Evolutionary conservation across 106 monocot species (phyloP).

Genomic region (Platanthera zijinensis): DNA sequence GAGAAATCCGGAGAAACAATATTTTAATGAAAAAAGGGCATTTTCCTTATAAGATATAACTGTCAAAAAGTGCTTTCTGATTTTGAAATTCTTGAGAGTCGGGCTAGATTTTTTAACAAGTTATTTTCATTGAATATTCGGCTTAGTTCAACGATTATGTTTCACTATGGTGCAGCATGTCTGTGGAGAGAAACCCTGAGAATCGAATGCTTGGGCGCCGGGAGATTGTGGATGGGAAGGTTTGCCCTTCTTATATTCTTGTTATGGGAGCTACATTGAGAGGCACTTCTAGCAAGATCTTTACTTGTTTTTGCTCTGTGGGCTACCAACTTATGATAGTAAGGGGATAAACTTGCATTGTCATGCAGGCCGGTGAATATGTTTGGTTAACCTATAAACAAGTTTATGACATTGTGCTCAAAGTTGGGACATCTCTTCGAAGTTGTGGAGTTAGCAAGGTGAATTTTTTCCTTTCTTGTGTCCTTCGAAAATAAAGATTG

Average conservation of each 20-base stretch:
- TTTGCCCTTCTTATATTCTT: constrained; percentile 5
- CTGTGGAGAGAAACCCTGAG: constrained; percentile 55
- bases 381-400: constrained; percentile 79
- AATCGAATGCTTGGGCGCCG: constrained; percentile 85
- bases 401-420: constrained; percentile 75
- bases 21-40: no score
- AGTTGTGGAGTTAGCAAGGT: constrained; percentile 66
- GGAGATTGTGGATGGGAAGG: constrained; percentile 62
- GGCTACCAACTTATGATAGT: background rate
- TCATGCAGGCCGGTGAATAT: constrained; percentile 60
- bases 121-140: background rate
- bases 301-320: background rate
- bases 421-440: constrained; percentile 66
- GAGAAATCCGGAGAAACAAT: no score
- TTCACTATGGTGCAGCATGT: constrained; percentile 22
- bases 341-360: background rate
- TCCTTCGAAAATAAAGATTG: background rate
- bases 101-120: background rate
- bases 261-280: background rate
- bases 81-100: background rate
- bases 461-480: background rate
- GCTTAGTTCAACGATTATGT: background rate
- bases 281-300: background rate
- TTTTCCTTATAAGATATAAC: no score
- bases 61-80: background rate